phyloP scores from a whole-genome alignment of 2,329 filamentous ascomycete genomes.

The Blastomyces silverae region DNA sequence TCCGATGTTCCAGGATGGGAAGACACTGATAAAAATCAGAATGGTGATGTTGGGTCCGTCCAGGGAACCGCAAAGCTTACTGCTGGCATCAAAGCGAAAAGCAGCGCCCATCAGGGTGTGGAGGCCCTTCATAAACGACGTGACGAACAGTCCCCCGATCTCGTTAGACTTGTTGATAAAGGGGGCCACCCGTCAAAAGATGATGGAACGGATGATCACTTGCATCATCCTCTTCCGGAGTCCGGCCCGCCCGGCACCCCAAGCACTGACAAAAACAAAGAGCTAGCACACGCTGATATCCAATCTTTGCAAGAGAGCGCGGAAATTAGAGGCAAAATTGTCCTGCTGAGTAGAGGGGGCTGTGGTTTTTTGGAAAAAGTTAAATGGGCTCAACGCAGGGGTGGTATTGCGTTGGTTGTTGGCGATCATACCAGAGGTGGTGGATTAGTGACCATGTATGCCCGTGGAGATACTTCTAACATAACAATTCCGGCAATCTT shows the following conservation, averaged over 20 bases:
- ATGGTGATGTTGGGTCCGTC: conserved; percentile 8
- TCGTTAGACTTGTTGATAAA: conserved; percentile 5
- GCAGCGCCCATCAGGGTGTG: neutral
- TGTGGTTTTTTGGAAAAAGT: conserved; percentile 97
- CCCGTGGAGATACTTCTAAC: conserved; percentile 91
- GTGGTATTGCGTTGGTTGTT: conserved; percentile 83
- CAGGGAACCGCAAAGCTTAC: conserved; percentile 8
- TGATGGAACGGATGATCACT: conserved; percentile 79
- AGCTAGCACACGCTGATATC: conserved; percentile 69
- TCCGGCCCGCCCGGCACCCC: conserved; percentile 30
- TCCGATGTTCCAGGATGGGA: conserved; percentile 90
- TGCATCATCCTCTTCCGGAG: conserved; percentile 55
- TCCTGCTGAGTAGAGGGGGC: conserved; percentile 81
- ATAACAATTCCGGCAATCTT: conserved; percentile 91
- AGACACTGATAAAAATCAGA: conserved; percentile 45
- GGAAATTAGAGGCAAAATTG: conserved; percentile 89
- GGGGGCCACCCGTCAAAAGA: conserved; percentile 38
- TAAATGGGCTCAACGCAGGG: conserved; percentile 90
- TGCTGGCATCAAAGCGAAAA: conserved; percentile 1
- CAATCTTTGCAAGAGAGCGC: conserved; percentile 85
- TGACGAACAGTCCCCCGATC: conserved; percentile 5
- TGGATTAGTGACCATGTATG: conserved; percentile 93
- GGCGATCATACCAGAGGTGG: conserved; percentile 88
- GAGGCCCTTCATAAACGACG: conserved; percentile 2
- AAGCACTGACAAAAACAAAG: conserved; percentile 26